A percentile compares a stretch with the other conserved stretches of the same genome.
phyloP scores from a whole-genome alignment of 257 asterid genomes.

The Salvia miltiorrhiza region DNA sequence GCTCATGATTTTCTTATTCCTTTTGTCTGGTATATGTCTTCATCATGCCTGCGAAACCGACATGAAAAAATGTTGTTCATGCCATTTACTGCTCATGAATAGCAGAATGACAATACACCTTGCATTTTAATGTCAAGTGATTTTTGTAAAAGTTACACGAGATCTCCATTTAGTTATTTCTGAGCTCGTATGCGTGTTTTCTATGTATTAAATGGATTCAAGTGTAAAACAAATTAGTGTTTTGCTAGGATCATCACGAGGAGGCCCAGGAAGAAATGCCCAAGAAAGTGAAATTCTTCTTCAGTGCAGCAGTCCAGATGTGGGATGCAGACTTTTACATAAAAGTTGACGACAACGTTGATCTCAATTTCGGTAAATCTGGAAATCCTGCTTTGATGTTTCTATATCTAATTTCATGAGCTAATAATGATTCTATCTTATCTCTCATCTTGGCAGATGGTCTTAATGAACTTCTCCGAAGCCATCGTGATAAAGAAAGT shows the following conservation, averaged over 20 bases:
- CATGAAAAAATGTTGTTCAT: not conserved
- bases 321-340: constrained; percentile 96
- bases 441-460: constrained; percentile 47
- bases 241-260: constrained; percentile 73
- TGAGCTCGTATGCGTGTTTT: constrained; percentile 4
- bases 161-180: not conserved
- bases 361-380: constrained; percentile 73
- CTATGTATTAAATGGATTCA: not conserved
- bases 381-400: not conserved
- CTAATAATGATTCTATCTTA: not conserved
- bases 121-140: constrained; percentile 1
- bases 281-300: constrained; percentile 80
- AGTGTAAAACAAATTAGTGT: not conserved
- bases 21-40: not conserved
- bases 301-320: constrained; percentile 79
- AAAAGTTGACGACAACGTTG: constrained; percentile 80
- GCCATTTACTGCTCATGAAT: not conserved
- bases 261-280: constrained; percentile 90
- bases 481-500: constrained; percentile 65
- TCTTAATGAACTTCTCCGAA: constrained; percentile 68
- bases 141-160: not conserved
- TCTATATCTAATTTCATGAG: not conserved
- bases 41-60: not conserved
- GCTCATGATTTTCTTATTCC: not conserved
- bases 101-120: not conserved